Evolutionary conservation across 805 yeast species (phyloP).

Genomic region (Nakazawaea ishiwadae): DNA sequence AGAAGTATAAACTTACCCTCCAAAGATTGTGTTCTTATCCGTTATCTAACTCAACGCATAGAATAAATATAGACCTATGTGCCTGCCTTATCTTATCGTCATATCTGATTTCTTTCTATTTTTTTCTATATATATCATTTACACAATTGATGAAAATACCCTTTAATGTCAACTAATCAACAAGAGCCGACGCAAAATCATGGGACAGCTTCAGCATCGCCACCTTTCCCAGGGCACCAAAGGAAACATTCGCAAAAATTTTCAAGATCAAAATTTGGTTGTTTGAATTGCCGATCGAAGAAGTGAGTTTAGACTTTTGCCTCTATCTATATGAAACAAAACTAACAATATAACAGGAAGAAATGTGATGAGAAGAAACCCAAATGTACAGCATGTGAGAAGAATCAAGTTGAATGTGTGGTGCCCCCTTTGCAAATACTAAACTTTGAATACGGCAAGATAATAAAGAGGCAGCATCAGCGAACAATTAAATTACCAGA

Average conservation of each 20-base stretch:
- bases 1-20: too few species aligned
- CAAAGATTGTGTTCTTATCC: too few species aligned
- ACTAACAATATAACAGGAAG: conserved; percentile 49
- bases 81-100: too few species aligned
- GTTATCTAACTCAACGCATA: too few species aligned
- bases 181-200: too few species aligned
- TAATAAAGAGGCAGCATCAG: too few species aligned
- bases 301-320: conserved; percentile 24
- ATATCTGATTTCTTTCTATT: background rate
- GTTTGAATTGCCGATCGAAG: conserved; percentile 33
- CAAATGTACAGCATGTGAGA: conserved; percentile 53
- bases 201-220: background rate
- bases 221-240: background rate
- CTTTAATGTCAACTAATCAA: background rate
- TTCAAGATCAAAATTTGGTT: conserved; percentile 9
- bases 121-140: background rate
- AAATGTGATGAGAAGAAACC: conserved; percentile 69
- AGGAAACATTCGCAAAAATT: conserved; percentile 1
- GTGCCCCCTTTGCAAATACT: conserved; percentile 21
- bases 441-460: too few species aligned
- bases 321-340: conserved; percentile 32
- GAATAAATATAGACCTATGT: too few species aligned
- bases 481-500: too few species aligned
- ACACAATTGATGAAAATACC: too few species aligned
- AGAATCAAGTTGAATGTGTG: conserved; percentile 69